Percentiles rank a stretch among this genome's conserved stretches.
phyloP scores from a whole-genome alignment of 2,329 filamentous ascomycete genomes.

The Cercospora nicotianae region DNA sequence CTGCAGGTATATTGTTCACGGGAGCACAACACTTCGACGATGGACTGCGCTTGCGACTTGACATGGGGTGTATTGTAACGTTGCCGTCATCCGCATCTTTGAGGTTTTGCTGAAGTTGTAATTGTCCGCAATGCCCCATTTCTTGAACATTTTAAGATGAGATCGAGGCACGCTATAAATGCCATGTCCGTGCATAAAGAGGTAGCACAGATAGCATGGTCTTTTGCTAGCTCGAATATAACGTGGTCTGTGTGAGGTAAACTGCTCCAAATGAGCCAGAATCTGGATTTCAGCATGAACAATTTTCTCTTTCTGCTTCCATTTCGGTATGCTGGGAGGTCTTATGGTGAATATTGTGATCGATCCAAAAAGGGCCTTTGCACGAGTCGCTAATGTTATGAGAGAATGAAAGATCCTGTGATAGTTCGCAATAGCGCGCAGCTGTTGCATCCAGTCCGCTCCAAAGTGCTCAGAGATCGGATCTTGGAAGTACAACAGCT shows the following conservation, averaged over 20 bases:
- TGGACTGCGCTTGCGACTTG: background rate
- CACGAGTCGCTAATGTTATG: background rate
- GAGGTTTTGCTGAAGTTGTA: background rate
- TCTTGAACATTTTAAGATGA: background rate
- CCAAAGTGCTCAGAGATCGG: background rate
- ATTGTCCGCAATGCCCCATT: background rate
- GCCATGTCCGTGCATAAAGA: background rate
- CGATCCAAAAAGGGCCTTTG: background rate
- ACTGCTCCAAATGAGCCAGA: background rate
- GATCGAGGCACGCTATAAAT: background rate
- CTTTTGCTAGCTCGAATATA: background rate
- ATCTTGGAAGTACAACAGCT: background rate
- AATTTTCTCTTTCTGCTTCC: background rate
- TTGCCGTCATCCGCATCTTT: background rate
- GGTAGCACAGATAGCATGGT: background rate
- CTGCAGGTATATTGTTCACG: background rate
- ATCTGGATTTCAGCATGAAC: background rate
- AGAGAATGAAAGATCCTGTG: background rate
- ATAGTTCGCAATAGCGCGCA: background rate
- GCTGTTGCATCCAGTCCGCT: background rate
- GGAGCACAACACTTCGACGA: background rate
- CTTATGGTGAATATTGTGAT: background rate
- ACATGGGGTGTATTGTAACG: background rate
- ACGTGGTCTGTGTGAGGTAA: background rate
- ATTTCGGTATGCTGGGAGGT: background rate